Base-by-base conservation (phyloP, 1,284 basidiomycete species). In the Leccinum pachyderme region DNA sequence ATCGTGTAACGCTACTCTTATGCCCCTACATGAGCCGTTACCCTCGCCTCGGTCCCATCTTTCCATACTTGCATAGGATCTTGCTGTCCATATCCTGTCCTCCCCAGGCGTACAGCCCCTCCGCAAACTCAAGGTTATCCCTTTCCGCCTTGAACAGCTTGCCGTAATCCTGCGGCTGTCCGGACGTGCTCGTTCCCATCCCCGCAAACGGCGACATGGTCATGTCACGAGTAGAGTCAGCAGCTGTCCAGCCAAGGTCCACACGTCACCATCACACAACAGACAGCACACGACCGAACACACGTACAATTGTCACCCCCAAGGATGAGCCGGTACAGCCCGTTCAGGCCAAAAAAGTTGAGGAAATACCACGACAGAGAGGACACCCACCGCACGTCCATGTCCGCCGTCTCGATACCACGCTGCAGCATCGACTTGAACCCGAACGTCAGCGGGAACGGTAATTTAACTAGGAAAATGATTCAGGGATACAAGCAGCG, bases 361-460 rank as follows among this genome's bases (percentile, higher is more conserved):
- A 99, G 84, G 75, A 99, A 99, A 76, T 99, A 99, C 97, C 97
- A 99, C 29, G 93, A 96, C 56, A 99, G 79, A 9, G 95, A 97
- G 12, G 96, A 98, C 32, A 99, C 97, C 96, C 97, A 99, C 74
- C 92, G 85, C 18, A 98, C 95, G 71, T 98, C 94, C 86, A 99
- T 93, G 71, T 99, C 96, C 7, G 88, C 87, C 6, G 96, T 97
- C 66, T 95, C 90, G 51, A 99, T 92, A 49, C 96, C 96, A 50
- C 95, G 85, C 68, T 99, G 95, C 8, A 99, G 84, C 89, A 99
- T 96, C n/a, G 92, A 90, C 73, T 98, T 99, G 83, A 99, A 99
- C 4, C 96, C 92, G 47, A 95, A 81, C 5, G 97, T 99, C 53
- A 99, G 76, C 1, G 97, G 97, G 77, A 99, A 99, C 0, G 97